Evolutionary conservation across 345 rosid species (phyloP).

Genomic region (Ricinus communis): DNA sequence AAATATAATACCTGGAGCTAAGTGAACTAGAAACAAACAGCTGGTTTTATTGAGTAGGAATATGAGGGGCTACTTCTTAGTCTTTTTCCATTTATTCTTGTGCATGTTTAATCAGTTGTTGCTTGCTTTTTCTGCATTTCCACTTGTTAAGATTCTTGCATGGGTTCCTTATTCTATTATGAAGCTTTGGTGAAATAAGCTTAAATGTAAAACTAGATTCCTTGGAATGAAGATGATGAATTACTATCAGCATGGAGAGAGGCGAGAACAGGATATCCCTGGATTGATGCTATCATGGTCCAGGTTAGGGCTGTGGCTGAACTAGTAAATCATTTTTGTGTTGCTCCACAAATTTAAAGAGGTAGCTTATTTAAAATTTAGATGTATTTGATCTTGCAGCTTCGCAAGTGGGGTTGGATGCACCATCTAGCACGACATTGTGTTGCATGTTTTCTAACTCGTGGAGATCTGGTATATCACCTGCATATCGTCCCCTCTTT

Average conservation of each 20-base stretch:
- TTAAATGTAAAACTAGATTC: slow-evolving; percentile 54
- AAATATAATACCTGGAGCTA: neutral
- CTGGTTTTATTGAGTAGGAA: neutral
- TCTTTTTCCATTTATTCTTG: neutral
- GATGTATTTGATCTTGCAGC: slow-evolving; percentile 44
- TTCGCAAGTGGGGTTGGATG: slow-evolving; percentile 96
- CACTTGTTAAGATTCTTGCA: neutral
- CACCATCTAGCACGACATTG: slow-evolving; percentile 92
- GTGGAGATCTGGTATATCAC: slow-evolving; percentile 84
- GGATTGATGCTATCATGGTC: slow-evolving; percentile 99
- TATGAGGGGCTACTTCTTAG: slow-evolving; percentile 5
- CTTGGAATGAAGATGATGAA: slow-evolving; percentile 73
- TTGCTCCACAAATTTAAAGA: neutral
- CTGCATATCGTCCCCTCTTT: neutral
- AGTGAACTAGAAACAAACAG: neutral
- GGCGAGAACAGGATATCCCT: slow-evolving; percentile 88
- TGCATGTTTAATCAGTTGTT: neutral
- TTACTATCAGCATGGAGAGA: slow-evolving; percentile 89
- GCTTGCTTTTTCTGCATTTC: neutral
- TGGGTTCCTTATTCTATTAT: neutral
- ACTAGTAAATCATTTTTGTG: slow-evolving; percentile 2
- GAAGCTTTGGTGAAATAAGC: slow-evolving; percentile 5
- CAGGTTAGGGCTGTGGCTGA: slow-evolving; percentile 57
- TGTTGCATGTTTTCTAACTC: slow-evolving; percentile 93
- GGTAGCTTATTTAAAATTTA: slow-evolving; percentile 3